A percentile compares a stretch with the other conserved stretches of the same genome.
phyloP scores from a whole-genome alignment of 331 rosid species.

The Rosa hybrid region DNA sequence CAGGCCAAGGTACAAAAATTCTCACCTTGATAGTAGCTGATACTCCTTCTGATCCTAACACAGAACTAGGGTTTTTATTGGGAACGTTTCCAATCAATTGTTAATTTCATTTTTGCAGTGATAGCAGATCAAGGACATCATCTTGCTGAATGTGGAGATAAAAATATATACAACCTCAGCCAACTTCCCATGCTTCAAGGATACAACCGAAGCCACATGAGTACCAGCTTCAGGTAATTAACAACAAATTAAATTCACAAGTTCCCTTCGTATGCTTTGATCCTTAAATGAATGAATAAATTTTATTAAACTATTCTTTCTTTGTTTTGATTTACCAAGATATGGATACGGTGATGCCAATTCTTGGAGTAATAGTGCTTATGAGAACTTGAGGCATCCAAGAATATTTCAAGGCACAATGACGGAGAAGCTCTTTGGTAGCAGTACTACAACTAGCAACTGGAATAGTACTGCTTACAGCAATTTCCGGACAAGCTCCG shows the following conservation, averaged over 20 bases:
- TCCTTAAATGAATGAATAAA: neutral
- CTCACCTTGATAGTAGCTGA: too few species aligned
- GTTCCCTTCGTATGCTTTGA: neutral
- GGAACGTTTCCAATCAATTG: neutral
- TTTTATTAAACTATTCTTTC: neutral
- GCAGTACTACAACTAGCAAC: conserved; percentile 9
- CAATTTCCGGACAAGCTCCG: conserved; percentile 25
- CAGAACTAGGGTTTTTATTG: conserved; percentile 12
- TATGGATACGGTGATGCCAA: conserved; percentile 43
- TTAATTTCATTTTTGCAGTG: conserved; percentile 5
- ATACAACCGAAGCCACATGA: conserved; percentile 28
- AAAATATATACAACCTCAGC: conserved; percentile 43
- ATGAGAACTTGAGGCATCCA: conserved; percentile 41
- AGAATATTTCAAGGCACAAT: conserved; percentile 35
- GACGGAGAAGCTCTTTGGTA: conserved; percentile 32
- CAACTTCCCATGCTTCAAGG: conserved; percentile 58
- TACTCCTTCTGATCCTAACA: neutral
- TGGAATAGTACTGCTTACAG: neutral
- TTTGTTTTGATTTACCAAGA: conserved; percentile 22
- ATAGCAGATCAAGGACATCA: conserved; percentile 32
- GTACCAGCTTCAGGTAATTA: conserved; percentile 39
- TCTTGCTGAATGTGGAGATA: conserved; percentile 45
- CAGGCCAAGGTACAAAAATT: conserved; percentile 34
- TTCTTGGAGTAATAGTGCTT: conserved; percentile 42
- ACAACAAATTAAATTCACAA: neutral